Conservation (phyloP, 2,329 filamentous ascomycete species). For the Zymoseptoria crescenta region DNA sequence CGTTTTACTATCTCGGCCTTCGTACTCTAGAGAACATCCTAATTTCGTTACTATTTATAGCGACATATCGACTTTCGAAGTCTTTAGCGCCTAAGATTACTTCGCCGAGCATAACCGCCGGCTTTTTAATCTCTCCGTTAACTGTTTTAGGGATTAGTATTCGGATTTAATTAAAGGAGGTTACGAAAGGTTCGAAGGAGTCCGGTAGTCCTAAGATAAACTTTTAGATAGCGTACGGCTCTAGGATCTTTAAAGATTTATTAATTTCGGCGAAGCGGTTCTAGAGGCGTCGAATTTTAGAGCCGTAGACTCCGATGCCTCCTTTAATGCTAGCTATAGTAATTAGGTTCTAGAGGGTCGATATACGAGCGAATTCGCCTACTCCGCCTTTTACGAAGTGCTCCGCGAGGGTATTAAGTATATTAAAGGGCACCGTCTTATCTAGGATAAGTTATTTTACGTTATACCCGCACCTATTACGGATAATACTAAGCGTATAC, state of each 20-base stretch:
- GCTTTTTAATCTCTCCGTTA: too few species aligned
- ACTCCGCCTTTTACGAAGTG: background rate
- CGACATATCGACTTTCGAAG: too few species aligned
- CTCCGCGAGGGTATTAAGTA: background rate
- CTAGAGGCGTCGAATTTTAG: background rate
- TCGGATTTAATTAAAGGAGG: background rate
- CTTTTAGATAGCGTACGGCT: background rate
- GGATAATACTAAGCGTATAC: too few species aligned
- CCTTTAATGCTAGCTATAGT: background rate
- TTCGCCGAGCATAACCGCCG: too few species aligned
- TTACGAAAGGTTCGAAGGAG: background rate
- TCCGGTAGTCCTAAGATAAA: too few species aligned
- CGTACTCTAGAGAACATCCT: too few species aligned
- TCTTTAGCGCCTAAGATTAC: too few species aligned
- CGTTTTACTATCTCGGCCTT: too few species aligned
- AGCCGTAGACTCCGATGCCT: background rate
- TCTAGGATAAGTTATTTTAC: background rate
- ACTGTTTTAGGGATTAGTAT: background rate
- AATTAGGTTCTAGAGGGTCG: background rate
- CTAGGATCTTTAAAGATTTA: background rate
- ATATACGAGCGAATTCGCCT: background rate
- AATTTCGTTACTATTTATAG: too few species aligned
- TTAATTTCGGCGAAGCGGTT: background rate
- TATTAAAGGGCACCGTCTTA: background rate
- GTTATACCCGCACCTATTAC: background rate